Evolutionary conservation across 176 grass and related monocot genomes (phyloP).

Genomic region (Oropetium thomaeum): DNA sequence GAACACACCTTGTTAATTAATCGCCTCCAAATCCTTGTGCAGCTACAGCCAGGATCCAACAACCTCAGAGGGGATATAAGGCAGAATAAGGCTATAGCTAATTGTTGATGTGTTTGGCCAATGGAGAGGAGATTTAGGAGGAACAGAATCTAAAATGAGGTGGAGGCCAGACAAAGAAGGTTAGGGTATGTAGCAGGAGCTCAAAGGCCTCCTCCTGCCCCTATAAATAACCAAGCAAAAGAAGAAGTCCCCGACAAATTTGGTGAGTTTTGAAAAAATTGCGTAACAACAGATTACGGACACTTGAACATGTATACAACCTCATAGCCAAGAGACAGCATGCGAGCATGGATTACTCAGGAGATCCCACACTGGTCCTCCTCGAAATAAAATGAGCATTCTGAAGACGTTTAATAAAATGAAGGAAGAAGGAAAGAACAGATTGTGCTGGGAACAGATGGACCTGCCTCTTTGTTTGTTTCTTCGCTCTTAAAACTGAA

Average conservation of each 20-base stretch:
- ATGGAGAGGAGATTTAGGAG: conserved; percentile 40
- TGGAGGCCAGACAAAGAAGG: conserved; percentile 19
- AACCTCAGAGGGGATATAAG: background rate
- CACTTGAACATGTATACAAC: background rate
- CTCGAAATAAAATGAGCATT: no score
- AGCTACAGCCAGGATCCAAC: conserved; percentile 15
- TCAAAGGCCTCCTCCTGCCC: background rate
- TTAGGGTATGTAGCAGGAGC: conserved; percentile 31
- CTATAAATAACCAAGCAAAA: conserved; percentile 46
- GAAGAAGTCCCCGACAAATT: background rate
- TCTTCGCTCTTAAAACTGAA: no score
- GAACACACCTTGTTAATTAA: conserved; percentile 19
- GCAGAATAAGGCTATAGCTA: conserved; percentile 14
- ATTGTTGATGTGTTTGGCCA: background rate
- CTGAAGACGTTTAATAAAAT: background rate
- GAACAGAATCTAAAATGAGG: conserved; percentile 41
- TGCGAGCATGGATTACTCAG: no score
- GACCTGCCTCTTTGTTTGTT: no score
- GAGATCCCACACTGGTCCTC: no score
- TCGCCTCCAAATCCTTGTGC: conserved; percentile 17
- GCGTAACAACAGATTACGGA: background rate
- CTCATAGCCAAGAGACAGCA: no score
- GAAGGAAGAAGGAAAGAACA: no score
- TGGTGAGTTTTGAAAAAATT: background rate
- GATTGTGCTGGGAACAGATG: conserved; percentile 13